Evolutionary conservation across 345 rosid species (phyloP), one percentile per base, ranked within the genome.

Genomic region (Salix dunnii): DNA sequence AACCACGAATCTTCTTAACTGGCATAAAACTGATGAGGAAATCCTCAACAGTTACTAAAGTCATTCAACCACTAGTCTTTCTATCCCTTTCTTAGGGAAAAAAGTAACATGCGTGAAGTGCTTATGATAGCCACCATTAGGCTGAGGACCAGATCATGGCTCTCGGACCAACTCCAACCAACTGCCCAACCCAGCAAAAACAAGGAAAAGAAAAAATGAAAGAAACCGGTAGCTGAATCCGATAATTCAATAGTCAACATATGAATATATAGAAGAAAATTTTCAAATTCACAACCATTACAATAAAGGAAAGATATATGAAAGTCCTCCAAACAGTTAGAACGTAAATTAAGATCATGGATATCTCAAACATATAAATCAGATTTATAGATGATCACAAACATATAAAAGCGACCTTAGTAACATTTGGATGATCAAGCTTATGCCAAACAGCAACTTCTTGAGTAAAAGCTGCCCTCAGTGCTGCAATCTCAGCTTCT

Each of bases 381-480:
- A 46, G 51, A 70, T 46, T 43, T 48, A n/a, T 13, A 35, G 68
- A 17, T 33, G 7, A 18, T 20, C n/a, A 11, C 72, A 69, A 40
- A 23, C 31, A 43, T 28, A 23, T 70, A 14, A 27, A 51, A 68
- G 60, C 27, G 23, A 96, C 99, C 99, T 93, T 93, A 30, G 99
- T 93, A 78, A 96, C 99, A 86, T 96, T 96, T 73, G 98, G 98
- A 84, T 96, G 98, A 75, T 96, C 89, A 67, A 96, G 92, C 81
- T 92, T 96, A 85, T 94, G 99, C 99, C 99, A 96, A 66, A 96
- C 99, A 61, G 93, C 91, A 85, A 96, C 98, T 85, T 96, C 99
- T 83, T 96, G 98, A 10, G 88, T 74, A 81, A 96, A 96, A 72
- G 90, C 93, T n/a, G 96, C 83, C 82, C 98, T 90, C 67, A 94